phyloP scores from a whole-genome alignment of 352 stramenopile species.

The Ophiocytium majus region DNA sequence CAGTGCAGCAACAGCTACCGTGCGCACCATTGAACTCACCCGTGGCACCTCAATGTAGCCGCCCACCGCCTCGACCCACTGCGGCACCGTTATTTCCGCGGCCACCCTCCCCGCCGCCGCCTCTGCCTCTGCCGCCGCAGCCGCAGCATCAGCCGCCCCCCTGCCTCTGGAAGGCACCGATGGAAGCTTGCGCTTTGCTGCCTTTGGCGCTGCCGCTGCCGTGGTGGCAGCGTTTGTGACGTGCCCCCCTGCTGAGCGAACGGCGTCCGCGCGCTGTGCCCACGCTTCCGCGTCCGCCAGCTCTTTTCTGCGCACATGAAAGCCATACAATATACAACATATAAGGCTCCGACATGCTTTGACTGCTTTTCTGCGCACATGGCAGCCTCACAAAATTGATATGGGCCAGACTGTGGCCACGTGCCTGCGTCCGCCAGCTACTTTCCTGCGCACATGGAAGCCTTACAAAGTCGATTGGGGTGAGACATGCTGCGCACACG shows the following conservation, averaged over 20 bases:
- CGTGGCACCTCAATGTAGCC: constrained; percentile 30
- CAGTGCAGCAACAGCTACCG: too few relatives aligned
- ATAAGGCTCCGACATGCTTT: too few relatives aligned
- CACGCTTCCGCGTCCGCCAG: not conserved
- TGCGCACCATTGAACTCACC: too few relatives aligned
- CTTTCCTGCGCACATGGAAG: too few relatives aligned
- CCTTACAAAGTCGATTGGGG: too few relatives aligned
- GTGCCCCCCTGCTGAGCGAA: not conserved
- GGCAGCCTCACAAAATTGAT: too few relatives aligned
- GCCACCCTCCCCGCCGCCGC: constrained; percentile 6
- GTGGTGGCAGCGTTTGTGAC: not conserved
- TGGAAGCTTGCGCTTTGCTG: not conserved
- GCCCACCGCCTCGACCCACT: constrained; percentile 34
- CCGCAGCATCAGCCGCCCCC: not conserved
- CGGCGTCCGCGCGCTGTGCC: not conserved
- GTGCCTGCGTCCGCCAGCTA: too few relatives aligned
- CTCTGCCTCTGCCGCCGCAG: not conserved
- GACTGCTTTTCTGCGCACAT: too few relatives aligned
- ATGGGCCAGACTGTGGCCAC: too few relatives aligned
- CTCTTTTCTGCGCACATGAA: constrained; percentile 7
- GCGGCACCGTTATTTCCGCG: too few relatives aligned
- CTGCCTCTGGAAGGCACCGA: too few relatives aligned
- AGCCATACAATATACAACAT: not conserved
- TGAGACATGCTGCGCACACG: too few relatives aligned
- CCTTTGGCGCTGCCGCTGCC: not conserved